Base-by-base conservation (phyloP, 2,329 filamentous ascomycete species). In the Fusarium napiforme region DNA sequence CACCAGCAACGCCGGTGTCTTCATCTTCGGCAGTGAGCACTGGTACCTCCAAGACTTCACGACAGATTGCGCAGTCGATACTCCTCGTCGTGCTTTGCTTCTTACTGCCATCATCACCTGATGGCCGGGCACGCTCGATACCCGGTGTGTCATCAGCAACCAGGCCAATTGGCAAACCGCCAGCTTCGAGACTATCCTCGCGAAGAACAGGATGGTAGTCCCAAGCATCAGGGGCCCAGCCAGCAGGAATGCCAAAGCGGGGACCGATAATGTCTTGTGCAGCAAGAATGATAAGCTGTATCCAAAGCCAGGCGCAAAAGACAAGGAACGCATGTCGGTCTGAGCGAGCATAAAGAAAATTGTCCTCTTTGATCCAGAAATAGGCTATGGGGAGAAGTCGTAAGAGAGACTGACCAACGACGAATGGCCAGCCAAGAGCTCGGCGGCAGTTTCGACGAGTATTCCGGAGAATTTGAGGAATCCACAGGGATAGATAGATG, bases 41-140 rank as follows among this genome's bases (percentile, higher is more conserved):
- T 0, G 95, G 94, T 5, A 98, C 94, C 80, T 98, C 94, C 23
- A 99, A 91, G 50, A 93, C 88, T 82, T 97, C 95, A 83, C 96
- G 93, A 81, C 96, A 99, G 75, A 99, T 98, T 23, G 95, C 94
- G 82, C 96, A 99, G 83, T 98, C 95, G 68, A 97, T 96, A 2
- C 81, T 89, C 50, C 88, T 83, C 18, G 79, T 80, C 56, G 76
- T 79, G 39, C 78, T 79, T 34, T 75, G 68, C 61, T 74, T 75
- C 64, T 78, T 79, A 36, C 82, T 81, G 52, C 80, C 74, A 42
- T 83, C 79, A 71, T 84, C 68, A 71, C 82, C 78, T 55, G 76
- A 77, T 67, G 76, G 77, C 71, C 43, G 80, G 76, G 63, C 81
- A 75, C 58, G 78, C 71, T 65, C 75, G 21, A 74, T 72, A 10